Evolutionary conservation across 192 early-diverging fungal species (phyloP), one percentile per base, ranked within the genome.

Genomic region (Coemansia sp.): DNA sequence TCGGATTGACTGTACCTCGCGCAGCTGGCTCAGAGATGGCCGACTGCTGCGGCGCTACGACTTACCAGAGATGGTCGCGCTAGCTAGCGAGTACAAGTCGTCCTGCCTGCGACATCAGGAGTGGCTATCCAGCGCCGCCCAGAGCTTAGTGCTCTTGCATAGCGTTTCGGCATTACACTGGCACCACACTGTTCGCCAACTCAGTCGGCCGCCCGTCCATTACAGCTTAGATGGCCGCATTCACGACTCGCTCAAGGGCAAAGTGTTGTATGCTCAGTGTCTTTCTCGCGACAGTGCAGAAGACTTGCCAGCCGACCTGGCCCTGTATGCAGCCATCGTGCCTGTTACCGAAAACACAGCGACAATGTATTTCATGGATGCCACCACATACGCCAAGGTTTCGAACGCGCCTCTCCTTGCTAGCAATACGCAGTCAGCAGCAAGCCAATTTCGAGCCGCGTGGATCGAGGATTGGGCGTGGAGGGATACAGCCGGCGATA

Each of bases 31-130:
- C 17, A 42, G 39, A 2, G 64, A 76, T 27, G 68, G 67, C 2
- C 74, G 79, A 0, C 20, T 76, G 17, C 36, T 65, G 37, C 67
- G 74, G 35, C 64, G 71, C 15, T 82, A 76, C 62, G 39, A 69
- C n/a, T 46, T 82, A 38, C 42, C 74, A 4, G 79, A 82, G 24
- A 68, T 82, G 74, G 73, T 82, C 15, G 70, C 74, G 5, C 59
- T 76, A 1, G 74, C 71, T 8, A 42, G 60, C 31, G 62, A 72
- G 17, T 63, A 49, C 27, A 66, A 57, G 35, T 17, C 15, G 3
- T 39, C 63, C 1, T 15, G 11, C 15, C 5, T 65, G 17, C 62
- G 57, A 39, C 25, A 51, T 7, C 14, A 51, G 31, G 14, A 20
- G 27, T 57, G 38, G 39, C n/a, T 17, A 2, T 14, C 19, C 9